These are phyloP conservation scores for Gossypium australe DNA, from an alignment of 345 rosid genomes.

Conservation along the genomic window DNA sequence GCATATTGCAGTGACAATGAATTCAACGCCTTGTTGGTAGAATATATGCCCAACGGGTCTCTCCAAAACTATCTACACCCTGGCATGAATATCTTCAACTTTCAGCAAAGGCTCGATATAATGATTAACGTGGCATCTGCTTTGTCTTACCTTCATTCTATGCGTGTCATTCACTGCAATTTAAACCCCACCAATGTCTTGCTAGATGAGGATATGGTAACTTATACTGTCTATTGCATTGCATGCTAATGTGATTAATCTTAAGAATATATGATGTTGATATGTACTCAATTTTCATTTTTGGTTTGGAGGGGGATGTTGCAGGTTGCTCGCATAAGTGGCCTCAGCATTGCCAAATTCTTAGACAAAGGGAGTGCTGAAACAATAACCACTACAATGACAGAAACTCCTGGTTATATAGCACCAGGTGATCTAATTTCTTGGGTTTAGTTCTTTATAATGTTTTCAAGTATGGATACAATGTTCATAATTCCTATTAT, in stretches of 20 bases:
- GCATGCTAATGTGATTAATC: not conserved
- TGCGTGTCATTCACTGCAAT: conserved; percentile 3
- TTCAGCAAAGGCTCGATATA: not conserved
- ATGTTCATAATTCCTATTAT: not conserved
- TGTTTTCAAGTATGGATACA: not conserved
- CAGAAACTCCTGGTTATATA: conserved; percentile 13
- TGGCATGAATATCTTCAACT: not conserved
- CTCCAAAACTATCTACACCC: not conserved
- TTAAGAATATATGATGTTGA: not conserved
- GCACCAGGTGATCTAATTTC: conserved; percentile 16
- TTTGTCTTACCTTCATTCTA: conserved; percentile 7
- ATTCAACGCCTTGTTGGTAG: conserved; percentile 15
- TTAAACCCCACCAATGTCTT: conserved; percentile 14
- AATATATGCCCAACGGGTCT: conserved; percentile 15
- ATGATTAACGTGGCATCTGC: conserved; percentile 16
- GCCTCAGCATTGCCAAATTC: conserved; percentile 15
- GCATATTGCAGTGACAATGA: not conserved
- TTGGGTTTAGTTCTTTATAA: not conserved
- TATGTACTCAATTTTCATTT: not conserved
- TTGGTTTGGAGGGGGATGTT: not conserved
- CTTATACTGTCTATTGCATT: not conserved
- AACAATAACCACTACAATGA: not conserved
- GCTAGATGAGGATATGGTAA: conserved; percentile 6
- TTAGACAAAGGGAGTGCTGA: not conserved
- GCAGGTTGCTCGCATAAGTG: conserved; percentile 12